These are phyloP conservation scores for Deuterostichococcus epilithicus DNA, from an alignment of 139 green algal species.

Conservation along the genomic window DNA sequence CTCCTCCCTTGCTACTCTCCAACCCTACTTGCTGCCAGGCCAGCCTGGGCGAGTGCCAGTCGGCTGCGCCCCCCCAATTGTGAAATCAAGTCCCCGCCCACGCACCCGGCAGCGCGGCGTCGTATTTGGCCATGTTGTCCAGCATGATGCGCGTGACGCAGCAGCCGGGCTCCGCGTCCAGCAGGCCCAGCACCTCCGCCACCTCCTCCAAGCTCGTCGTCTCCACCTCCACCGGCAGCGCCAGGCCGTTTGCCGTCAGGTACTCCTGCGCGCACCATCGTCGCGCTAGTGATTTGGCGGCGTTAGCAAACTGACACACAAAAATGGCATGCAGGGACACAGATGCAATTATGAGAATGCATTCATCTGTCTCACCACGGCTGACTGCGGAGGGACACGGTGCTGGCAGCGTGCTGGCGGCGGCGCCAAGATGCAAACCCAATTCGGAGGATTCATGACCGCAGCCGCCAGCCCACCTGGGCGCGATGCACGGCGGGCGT, in stretches of 20 bases:
- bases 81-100: too few relatives aligned
- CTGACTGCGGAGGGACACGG: too few relatives aligned
- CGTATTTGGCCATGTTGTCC: conserved; percentile 92
- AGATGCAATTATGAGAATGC: too few relatives aligned
- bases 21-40: too few relatives aligned
- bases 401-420: too few relatives aligned
- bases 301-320: neutral
- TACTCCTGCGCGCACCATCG: too few relatives aligned
- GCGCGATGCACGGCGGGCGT: conserved; percentile 45
- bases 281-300: too few relatives aligned
- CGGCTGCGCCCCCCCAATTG: too few relatives aligned
- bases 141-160: conserved; percentile 88
- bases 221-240: conserved; percentile 83
- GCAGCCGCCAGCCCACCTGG: conserved; percentile 20
- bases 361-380: too few relatives aligned
- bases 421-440: too few relatives aligned
- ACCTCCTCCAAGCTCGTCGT: conserved; percentile 89
- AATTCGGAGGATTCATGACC: neutral
- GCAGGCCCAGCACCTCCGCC: conserved; percentile 63
- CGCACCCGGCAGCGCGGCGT: conserved; percentile 22
- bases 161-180: conserved; percentile 22
- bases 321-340: neutral
- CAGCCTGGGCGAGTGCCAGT: too few relatives aligned
- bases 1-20: too few relatives aligned
- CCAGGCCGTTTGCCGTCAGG: conserved; percentile 36